Conservation (phyloP, 176 grass and related monocot species). For the Avena sativa region DNA sequence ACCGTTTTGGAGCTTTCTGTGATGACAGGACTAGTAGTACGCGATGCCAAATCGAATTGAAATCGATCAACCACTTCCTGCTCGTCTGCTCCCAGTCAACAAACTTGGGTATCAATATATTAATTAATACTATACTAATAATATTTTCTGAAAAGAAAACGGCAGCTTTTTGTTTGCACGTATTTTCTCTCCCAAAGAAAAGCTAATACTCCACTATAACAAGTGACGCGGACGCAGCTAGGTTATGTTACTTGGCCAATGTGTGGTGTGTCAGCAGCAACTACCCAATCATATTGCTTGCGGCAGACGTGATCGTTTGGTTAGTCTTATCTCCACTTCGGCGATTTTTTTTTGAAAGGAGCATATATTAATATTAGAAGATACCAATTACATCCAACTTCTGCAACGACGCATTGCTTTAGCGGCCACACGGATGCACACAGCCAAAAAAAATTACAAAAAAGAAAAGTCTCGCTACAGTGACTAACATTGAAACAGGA, state of each 20-base stretch:
- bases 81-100: slow-evolving; percentile 1
- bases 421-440: too few species aligned
- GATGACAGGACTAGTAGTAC: neutral
- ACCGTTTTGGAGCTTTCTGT: neutral
- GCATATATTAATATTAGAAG: too few species aligned
- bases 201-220: neutral
- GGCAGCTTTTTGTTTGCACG: neutral
- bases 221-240: neutral
- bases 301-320: neutral
- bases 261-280: slow-evolving; percentile 14
- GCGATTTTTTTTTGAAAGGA: too few species aligned
- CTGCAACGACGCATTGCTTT: too few species aligned
- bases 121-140: neutral
- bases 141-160: neutral
- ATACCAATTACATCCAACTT: too few species aligned
- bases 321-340: too few species aligned
- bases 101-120: neutral
- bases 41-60: neutral
- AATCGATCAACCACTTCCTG: slow-evolving; percentile 6
- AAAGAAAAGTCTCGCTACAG: too few species aligned
- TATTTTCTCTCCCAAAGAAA: neutral
- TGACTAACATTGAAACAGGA: too few species aligned
- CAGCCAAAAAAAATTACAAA: too few species aligned
- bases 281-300: neutral
- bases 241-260: neutral